Evolutionary conservation across 768 basidiomycete genomes (phyloP), one percentile per base, ranked within the genome.

Genomic region (Artomyces pyxidatus): DNA sequence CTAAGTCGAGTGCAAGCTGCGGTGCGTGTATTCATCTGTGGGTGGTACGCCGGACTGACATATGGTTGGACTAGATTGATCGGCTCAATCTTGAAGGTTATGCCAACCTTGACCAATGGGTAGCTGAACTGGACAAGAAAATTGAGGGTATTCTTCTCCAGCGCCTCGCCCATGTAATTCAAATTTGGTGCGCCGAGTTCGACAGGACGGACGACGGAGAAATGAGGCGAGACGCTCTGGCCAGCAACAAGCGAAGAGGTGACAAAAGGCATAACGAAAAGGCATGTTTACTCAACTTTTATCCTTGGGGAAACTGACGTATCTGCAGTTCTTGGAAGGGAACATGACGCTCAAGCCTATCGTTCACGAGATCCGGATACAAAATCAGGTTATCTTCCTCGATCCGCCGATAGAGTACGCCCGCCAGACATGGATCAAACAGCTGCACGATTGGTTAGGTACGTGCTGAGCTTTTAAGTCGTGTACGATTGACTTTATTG

Each of bases 331-430:
- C 62, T 58, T 83, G 59, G 88, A 91, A 59, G 78, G 78, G 12
- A 76, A 77, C 52, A 81, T 94, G 76, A 73, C 75, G 2, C 65
- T 97, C 55, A 84, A 88, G 57, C 88, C 92, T 0, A 85, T 96
- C 49, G 75, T 95, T 6, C 94, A 98, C 65, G 95, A 98, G 64
- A 88, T 98, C 54, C 80, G 94, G 67, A 97, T 98, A 76, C 88
- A 94, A 62, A 96, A 99, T 63, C 96, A 99, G 63, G 91, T 97
- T 55, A 97, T 99, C 65, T 98, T 96, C 71, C 74, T 98, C 45
- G 95, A 98, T 63, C 96, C 96, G 23, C 96, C 96, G 51, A 90
- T 97, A 70, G 95, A 98, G 65, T 80, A 88, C 58, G 92, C 95
- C 0, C 81, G 94, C 37, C 80, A 86, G 43, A 85, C 78, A 8